Base-by-base conservation (phyloP, 495 filamentous ascomycete species). In the Penicillium antarcticum region DNA sequence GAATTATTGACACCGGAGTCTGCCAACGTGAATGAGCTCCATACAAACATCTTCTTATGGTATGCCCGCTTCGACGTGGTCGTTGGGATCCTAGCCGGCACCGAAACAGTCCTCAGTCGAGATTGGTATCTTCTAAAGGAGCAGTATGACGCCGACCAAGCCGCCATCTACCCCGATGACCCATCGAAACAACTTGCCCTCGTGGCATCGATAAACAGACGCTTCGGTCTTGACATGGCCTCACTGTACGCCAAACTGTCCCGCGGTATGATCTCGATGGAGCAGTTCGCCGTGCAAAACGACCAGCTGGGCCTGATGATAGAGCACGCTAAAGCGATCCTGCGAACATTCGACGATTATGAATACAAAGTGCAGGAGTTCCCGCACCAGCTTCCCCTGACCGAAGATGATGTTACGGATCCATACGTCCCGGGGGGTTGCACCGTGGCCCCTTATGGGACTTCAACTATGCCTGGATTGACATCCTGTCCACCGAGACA, bases 41-140 rank as follows among this genome's bases (percentile, higher is more conserved):
- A 82, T 39, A 84, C 85, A 26, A 82, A 85, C 57, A 80, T 95
- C 35, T 80, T 94, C 38, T 74, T 77, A 17, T 97, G 94, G 94
- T 97, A 96, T 65, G 80, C 82, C 14, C 87, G 90, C 29, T 96
- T 95, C 57, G 94, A 97, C 60, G 77, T 95, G 3, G 87, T 91
- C 42, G 86, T 85, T 5, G 85, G 88, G 13, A 80, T 96, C 49
- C 80, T 96, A 75, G 87, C 90, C 32, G 88, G 88, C 10, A 86
- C 85, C 53, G 82, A 87, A 56, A 82, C 88, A 0, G 79, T 86
- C 12, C 74, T 96, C 11, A 75, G 83, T 19, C 82, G 84, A 39
- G 87, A 91, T 46, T 98, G 92, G 92, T 92, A 91, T 57, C 76
- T 81, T 4, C 70, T 76, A 9, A 77, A 77, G 48, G 76, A 86